These are phyloP conservation scores for Galeopsis tetrahit DNA, from an alignment of 257 asterid genomes.

Conservation along the genomic window DNA sequence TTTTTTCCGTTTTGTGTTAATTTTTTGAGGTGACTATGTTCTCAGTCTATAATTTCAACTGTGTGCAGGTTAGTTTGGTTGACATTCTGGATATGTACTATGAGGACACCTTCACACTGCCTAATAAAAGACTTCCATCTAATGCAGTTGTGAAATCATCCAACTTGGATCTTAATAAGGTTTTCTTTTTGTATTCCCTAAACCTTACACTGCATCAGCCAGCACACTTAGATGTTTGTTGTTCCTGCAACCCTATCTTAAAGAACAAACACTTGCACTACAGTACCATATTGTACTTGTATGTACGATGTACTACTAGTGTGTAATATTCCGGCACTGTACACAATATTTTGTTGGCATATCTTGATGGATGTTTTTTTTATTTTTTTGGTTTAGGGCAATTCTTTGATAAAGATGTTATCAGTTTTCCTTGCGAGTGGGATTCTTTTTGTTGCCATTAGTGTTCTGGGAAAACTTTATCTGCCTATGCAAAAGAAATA, in stretches of 20 bases:
- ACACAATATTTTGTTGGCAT: constrained; percentile 27
- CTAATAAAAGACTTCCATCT: constrained; percentile 60
- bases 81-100: constrained; percentile 79
- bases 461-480: constrained; percentile 54
- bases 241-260: constrained; percentile 7
- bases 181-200: constrained; percentile 27
- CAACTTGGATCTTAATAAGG: constrained; percentile 56
- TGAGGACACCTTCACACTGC: constrained; percentile 87
- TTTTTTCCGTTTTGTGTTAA: constrained; percentile 2
- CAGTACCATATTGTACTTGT: neutral
- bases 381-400: constrained; percentile 56
- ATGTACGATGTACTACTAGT: neutral
- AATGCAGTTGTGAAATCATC: constrained; percentile 60
- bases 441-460: constrained; percentile 57
- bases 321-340: neutral
- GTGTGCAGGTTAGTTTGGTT: constrained; percentile 73
- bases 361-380: constrained; percentile 21
- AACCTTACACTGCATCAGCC: neutral
- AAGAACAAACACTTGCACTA: neutral
- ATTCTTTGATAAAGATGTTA: constrained; percentile 56
- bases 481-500: constrained; percentile 46
- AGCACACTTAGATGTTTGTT: neutral
- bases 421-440: constrained; percentile 64
- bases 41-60: constrained; percentile 21
- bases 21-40: neutral